Evolutionary conservation across 2,329 filamentous ascomycete genomes (phyloP), one percentile per base, ranked within the genome.

Genomic region (Zarea fungicola): DNA sequence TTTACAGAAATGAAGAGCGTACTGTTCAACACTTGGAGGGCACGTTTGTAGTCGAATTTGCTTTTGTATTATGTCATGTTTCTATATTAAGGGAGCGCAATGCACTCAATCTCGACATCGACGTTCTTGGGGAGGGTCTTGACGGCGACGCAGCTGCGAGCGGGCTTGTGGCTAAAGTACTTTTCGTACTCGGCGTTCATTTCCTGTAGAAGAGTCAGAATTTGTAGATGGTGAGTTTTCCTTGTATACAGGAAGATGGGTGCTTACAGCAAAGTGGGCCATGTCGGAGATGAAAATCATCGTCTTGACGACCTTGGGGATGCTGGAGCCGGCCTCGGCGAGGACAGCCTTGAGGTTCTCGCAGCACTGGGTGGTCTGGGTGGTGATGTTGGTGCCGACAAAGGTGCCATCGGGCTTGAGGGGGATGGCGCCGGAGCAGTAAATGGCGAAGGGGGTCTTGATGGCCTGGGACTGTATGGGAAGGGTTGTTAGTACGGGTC

Each of bases 201-300:
- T 65, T 83, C 82, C 65, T 78, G 51, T n/a, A 9, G 16, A 13
- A 6, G 5, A 22, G 32, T 45, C 35, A 47, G 11, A 39, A 41
- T 16, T 16, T 42, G 18, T 28, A 16, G 32, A 37, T 5, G 35
- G 16, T 11, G 19, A 26, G n/a, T 41, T 42, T 28, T 43, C 48
- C 36, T 34, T 14, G 61, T 18, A 9, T 19, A 28, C 8, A 18
- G 21, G 16, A 16, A 14, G 16, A 32, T 25, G 44, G 26, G 14
- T 16, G 64, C 75, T 57, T 62, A 78, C 76, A 42, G 79, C 83
- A 64, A 97, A 97, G 71, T 93, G 78, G 55, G 77, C 80, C 92
- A 97, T 97, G 69, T 95, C 87, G 43, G 86, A 85, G 54, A 97
- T 73, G 78, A 96, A 97, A 64, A 96, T 85, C 65, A 84, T 89